These are phyloP conservation scores for Talaromyces amestolkiae DNA, from an alignment of 2,329 filamentous ascomycete species.

Conservation along the genomic window DNA sequence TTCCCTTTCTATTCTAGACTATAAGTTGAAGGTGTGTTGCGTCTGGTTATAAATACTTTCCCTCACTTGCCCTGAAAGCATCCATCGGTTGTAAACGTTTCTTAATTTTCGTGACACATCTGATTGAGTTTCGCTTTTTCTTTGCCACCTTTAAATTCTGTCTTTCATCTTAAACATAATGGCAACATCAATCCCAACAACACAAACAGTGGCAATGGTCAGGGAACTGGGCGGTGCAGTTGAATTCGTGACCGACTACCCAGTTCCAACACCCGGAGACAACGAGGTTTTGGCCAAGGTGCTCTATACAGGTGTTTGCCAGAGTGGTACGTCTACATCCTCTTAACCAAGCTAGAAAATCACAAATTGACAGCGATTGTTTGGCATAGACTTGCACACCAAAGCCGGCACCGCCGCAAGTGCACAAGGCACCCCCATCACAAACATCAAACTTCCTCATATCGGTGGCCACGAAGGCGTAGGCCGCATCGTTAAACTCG, in stretches of 20 bases:
- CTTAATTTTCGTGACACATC: neutral
- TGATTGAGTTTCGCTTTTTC: neutral
- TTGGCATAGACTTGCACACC: slow-evolving; percentile 39
- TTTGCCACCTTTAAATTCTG: neutral
- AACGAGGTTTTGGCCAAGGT: slow-evolving; percentile 48
- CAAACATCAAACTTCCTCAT: slow-evolving; percentile 46
- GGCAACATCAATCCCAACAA: slow-evolving; percentile 21
- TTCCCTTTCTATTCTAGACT: neutral
- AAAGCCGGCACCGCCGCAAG: slow-evolving; percentile 41
- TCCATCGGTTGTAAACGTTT: neutral
- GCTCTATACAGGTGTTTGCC: slow-evolving; percentile 47
- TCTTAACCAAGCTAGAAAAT: neutral
- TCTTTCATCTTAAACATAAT: neutral
- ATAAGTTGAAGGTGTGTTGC: neutral
- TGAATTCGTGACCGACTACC: slow-evolving; percentile 43
- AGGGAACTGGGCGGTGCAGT: slow-evolving; percentile 40
- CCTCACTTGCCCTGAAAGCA: neutral
- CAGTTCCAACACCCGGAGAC: slow-evolving; percentile 38
- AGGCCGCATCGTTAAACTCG: slow-evolving; percentile 42
- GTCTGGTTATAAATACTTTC: neutral
- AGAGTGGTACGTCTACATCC: slow-evolving; percentile 37
- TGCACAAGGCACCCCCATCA: slow-evolving; percentile 42
- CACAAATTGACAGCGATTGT: neutral
- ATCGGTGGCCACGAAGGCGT: slow-evolving; percentile 49
- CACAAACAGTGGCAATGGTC: slow-evolving; percentile 45